phyloP scores from a whole-genome alignment of 768 basidiomycete genomes.

The Phallus indusiatus region DNA sequence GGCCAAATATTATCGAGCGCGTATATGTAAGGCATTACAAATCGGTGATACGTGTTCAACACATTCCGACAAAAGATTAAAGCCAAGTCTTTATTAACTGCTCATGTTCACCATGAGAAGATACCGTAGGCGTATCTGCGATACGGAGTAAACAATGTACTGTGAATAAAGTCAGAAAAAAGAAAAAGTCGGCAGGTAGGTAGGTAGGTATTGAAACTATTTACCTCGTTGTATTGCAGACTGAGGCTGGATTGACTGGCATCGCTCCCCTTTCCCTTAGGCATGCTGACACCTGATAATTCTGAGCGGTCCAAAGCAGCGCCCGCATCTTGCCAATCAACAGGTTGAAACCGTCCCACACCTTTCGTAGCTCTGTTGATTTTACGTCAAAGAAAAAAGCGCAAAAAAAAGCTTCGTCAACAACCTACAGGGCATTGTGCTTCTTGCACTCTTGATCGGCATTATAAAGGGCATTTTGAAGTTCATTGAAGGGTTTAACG shows the following conservation, averaged over 20 bases:
- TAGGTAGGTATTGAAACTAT: constrained; percentile 13
- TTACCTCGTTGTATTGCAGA: constrained; percentile 53
- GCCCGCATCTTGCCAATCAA: constrained; percentile 52
- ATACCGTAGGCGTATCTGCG: constrained; percentile 50
- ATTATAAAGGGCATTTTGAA: constrained; percentile 34
- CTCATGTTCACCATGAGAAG: constrained; percentile 46
- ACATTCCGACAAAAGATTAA: no score
- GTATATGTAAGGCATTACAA: no score
- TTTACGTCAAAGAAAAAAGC: not conserved
- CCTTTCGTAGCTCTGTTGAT: constrained; percentile 42
- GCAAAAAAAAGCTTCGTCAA: not conserved
- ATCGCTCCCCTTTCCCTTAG: constrained; percentile 37
- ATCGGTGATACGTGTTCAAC: no score
- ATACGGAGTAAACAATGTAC: constrained; percentile 53
- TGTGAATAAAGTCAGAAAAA: constrained; percentile 16
- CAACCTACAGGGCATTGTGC: constrained; percentile 28
- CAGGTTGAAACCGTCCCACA: constrained; percentile 41
- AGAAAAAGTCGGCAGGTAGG: not conserved
- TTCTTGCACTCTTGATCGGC: constrained; percentile 40
- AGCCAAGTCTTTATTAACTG: not conserved
- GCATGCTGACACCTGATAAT: constrained; percentile 48
- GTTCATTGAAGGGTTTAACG: constrained; percentile 46
- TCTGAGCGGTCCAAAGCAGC: constrained; percentile 36
- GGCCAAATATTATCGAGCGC: no score
- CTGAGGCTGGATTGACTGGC: constrained; percentile 20